Evolutionary conservation across 345 rosid species (phyloP).

Genomic region (Eucalyptus regnans): DNA sequence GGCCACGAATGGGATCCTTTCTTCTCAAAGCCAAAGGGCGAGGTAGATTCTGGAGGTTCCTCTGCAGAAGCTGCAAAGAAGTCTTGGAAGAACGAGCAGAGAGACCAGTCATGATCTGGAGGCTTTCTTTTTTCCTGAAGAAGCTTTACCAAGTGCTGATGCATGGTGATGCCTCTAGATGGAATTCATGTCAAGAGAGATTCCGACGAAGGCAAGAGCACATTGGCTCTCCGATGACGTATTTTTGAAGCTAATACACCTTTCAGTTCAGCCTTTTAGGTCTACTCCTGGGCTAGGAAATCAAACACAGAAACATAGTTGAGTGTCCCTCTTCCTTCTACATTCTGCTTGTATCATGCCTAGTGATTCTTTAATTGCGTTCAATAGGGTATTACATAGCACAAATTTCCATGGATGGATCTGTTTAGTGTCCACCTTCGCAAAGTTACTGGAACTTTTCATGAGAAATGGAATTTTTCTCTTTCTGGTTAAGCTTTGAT

Average conservation of each 20-base stretch:
- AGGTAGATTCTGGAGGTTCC: conserved; percentile 3
- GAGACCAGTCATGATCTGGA: neutral
- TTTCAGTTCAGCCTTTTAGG: neutral
- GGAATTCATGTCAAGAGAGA: neutral
- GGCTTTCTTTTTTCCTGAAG: neutral
- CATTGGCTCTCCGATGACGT: neutral
- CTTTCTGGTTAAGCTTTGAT: neutral
- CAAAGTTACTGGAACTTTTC: neutral
- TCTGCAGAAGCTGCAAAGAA: conserved; percentile 9
- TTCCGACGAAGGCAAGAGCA: neutral
- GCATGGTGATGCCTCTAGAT: neutral
- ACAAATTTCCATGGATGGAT: neutral
- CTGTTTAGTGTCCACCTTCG: neutral
- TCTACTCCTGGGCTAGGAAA: neutral
- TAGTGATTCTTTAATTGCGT: neutral
- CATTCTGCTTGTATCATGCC: neutral
- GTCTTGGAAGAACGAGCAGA: conserved; percentile 11
- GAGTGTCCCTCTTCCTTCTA: neutral
- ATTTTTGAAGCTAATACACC: neutral
- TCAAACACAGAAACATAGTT: neutral
- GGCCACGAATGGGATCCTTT: conserved; percentile 9
- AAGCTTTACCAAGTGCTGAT: neutral
- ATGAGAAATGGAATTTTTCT: neutral
- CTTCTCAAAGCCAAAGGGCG: conserved; percentile 9
- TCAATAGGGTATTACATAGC: neutral